Base-by-base conservation (phyloP, 139 green algal species). In the Chlorella sp. region DNA sequence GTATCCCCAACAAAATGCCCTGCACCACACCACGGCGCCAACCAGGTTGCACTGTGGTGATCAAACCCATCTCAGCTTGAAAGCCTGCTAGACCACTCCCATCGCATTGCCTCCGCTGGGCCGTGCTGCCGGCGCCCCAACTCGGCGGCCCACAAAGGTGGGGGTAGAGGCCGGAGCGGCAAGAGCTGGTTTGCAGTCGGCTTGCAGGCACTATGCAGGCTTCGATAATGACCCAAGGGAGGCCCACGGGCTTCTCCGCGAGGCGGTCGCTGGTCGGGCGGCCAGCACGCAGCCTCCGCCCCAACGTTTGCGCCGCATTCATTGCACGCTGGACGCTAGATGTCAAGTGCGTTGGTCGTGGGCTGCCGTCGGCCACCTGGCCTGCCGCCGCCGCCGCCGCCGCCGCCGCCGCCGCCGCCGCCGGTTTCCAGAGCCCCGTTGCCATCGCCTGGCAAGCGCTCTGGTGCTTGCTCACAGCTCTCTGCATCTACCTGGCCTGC, bases 301-400 rank as follows among this genome's bases (percentile, higher is more conserved):
- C 11, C 24, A 11, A 14, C 16, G 76, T 69, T 9, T 70, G 70
- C 20, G 73, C 56, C 17, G 24, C 41, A 6, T 88, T 74, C 20
- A 86, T 41, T 28, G 82, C 70, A 22, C 48, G 82, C 0, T 86
- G 82, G 82, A 73, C n/a, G 0, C 46, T 86, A 1, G 82, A 86
- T 28, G 74, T 86, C 0, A 86, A 73, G 82, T 86, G 17, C 30
- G 73, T 13, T 19, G 30, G 28, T 4, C 2, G 36, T 36, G 2
- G 67, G 8, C 7, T 73, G 24, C 24, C 8, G 70, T 24, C 22
- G 70, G 5, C 36, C 38, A 24, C 6, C 9, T 30, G 36, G 4
- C 36, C 69, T 34, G 38, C 17, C 40, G 40, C 36, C 22, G 40
- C 38, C 26, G 38, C 65, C 38, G 34, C 65, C 65, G 65, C 65